phyloP scores from a whole-genome alignment of 306 rosid species.

The Quercus variabilis region DNA sequence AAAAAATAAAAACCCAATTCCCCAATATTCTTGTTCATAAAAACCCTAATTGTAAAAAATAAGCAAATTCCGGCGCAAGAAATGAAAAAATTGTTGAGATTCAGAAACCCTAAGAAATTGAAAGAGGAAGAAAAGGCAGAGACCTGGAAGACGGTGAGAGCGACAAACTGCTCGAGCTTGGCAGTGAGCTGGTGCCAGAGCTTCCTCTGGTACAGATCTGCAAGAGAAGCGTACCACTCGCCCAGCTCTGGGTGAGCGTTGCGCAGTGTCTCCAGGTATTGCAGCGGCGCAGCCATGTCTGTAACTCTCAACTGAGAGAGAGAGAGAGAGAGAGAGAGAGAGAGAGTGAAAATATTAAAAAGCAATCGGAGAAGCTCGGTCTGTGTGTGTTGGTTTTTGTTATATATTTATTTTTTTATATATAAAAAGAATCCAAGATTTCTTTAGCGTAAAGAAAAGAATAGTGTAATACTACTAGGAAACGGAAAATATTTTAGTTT shows the following conservation, averaged over 20 bases:
- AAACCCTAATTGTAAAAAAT: neutral
- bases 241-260: conserved; percentile 82
- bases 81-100: neutral
- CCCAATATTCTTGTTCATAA: neutral
- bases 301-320: neutral
- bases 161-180: conserved; percentile 95
- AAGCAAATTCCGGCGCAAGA: neutral
- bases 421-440: no score
- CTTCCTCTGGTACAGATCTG: conserved; percentile 98
- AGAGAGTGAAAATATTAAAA: neutral
- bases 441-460: no score
- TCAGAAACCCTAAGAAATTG: conserved; percentile 50
- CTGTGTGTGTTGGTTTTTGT: no score
- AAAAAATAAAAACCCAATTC: neutral
- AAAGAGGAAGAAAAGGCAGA: neutral
- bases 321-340: conserved; percentile 1
- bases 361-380: no score
- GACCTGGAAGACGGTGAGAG: conserved; percentile 92
- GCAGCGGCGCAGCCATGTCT: conserved; percentile 90
- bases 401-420: no score
- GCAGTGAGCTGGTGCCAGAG: conserved; percentile 99
- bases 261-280: conserved; percentile 86
- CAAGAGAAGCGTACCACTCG: conserved; percentile 91
- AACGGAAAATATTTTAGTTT: no score
- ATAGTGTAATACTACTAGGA: no score